A percentile compares a stretch with the other conserved stretches of the same genome.
Conservation (phyloP, 148 eudicot genomes). For the Dysphania ambrosioides region DNA sequence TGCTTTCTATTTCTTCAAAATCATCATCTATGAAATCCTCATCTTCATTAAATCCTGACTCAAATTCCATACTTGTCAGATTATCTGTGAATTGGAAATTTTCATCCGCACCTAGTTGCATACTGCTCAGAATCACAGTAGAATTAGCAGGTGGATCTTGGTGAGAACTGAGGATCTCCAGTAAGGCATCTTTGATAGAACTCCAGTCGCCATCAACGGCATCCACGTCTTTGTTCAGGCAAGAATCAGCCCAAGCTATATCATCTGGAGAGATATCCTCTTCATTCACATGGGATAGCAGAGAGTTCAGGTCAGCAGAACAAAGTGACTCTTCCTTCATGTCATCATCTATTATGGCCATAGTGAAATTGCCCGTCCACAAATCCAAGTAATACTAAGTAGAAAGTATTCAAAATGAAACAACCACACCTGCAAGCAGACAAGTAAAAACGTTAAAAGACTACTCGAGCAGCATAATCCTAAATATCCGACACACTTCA, state of each 20-base stretch:
- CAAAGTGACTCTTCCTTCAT: constrained; percentile 28
- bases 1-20: constrained; percentile 21
- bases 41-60: constrained; percentile 21
- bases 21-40: constrained; percentile 28
- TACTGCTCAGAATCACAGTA: constrained; percentile 17
- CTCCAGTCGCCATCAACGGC: constrained; percentile 38
- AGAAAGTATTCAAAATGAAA: constrained; percentile 7
- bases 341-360: constrained; percentile 36
- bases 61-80: constrained; percentile 5
- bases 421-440: constrained; percentile 15
- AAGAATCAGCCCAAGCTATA: constrained; percentile 76
- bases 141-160: constrained; percentile 11
- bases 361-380: constrained; percentile 2
- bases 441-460: not conserved
- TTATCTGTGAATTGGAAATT: constrained; percentile 14
- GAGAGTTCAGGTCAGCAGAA: constrained; percentile 17
- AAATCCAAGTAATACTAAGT: not conserved
- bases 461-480: not conserved
- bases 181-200: constrained; percentile 48
- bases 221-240: constrained; percentile 39
- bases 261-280: constrained; percentile 44
- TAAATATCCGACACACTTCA: not conserved
- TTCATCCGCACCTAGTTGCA: constrained; percentile 21
- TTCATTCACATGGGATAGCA: constrained; percentile 23
- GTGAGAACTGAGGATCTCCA: constrained; percentile 39